These are phyloP conservation scores for Nicotiana paniculata DNA, from an alignment of 257 asterid species.

Conservation along the genomic window DNA sequence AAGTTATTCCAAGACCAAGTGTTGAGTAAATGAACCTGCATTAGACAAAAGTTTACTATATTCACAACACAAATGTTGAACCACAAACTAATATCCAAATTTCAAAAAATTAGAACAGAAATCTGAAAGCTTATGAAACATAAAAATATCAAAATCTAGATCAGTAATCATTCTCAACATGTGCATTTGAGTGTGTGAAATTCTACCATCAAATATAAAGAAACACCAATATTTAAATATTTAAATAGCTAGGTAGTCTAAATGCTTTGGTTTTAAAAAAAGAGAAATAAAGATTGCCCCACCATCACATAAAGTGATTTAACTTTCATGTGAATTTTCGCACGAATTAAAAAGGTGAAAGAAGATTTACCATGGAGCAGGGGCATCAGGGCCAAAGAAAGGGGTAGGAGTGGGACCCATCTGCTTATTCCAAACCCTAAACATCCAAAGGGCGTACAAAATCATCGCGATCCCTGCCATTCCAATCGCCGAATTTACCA, in stretches of 20 bases:
- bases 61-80: neutral
- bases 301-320: neutral
- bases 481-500: conserved; percentile 68
- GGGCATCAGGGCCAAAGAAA: conserved; percentile 26
- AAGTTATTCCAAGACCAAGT: conserved; percentile 47
- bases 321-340: neutral
- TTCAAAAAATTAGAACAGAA: neutral
- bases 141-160: neutral
- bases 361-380: conserved; percentile 58
- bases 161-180: neutral
- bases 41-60: neutral
- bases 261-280: neutral
- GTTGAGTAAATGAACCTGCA: conserved; percentile 59
- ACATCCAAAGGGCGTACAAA: conserved; percentile 84
- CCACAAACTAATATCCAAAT: neutral
- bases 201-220: neutral
- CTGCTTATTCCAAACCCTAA: conserved; percentile 63
- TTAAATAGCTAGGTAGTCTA: too few species aligned
- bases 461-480: conserved; percentile 75
- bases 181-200: neutral
- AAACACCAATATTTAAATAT: neutral
- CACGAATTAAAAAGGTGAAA: neutral
- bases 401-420: conserved; percentile 18
- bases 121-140: neutral
- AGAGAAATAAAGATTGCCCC: neutral